These are phyloP conservation scores for Clavulina sp. DNA, from an alignment of 768 basidiomycete genomes.

Conservation along the genomic window DNA sequence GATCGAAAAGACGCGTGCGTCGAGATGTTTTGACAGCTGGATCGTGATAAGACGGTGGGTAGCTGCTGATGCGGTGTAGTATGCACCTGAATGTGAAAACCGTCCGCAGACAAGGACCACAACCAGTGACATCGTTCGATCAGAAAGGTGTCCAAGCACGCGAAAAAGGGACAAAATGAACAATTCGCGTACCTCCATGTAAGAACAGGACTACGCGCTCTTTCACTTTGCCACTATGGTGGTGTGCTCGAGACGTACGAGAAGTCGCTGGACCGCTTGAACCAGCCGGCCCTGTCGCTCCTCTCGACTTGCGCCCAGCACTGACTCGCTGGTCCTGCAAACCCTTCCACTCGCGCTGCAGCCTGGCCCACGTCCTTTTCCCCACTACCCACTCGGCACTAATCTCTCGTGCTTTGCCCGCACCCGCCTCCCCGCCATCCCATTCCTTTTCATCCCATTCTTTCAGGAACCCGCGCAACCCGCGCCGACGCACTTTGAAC, in stretches of 20 bases:
- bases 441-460: slow-evolving; percentile 41
- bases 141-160: not conserved
- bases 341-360: slow-evolving; percentile 67
- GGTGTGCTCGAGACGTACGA: not conserved
- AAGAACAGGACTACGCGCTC: slow-evolving; percentile 84
- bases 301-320: slow-evolving; percentile 4
- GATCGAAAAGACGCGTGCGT: slow-evolving; percentile 79
- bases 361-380: slow-evolving; percentile 68
- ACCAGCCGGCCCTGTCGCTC: slow-evolving; percentile 8
- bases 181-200: slow-evolving; percentile 53
- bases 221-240: slow-evolving; percentile 16
- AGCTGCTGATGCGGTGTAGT: slow-evolving; percentile 80
- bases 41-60: slow-evolving; percentile 84
- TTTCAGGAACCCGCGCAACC: slow-evolving; percentile 63
- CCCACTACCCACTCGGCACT: slow-evolving; percentile 97
- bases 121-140: not conserved
- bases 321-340: slow-evolving; percentile 14
- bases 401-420: slow-evolving; percentile 60
- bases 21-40: slow-evolving; percentile 72
- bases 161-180: not conserved
- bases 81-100: slow-evolving; percentile 43
- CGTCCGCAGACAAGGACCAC: too few relatives aligned
- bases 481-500: slow-evolving; percentile 57
- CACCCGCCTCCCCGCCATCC: too few relatives aligned
- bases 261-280: slow-evolving; percentile 6